Evolutionary conservation across 805 yeast genomes (phyloP), one percentile per base, ranked within the genome.

Genomic region (Hemisphaericaspora nanyangensis): DNA sequence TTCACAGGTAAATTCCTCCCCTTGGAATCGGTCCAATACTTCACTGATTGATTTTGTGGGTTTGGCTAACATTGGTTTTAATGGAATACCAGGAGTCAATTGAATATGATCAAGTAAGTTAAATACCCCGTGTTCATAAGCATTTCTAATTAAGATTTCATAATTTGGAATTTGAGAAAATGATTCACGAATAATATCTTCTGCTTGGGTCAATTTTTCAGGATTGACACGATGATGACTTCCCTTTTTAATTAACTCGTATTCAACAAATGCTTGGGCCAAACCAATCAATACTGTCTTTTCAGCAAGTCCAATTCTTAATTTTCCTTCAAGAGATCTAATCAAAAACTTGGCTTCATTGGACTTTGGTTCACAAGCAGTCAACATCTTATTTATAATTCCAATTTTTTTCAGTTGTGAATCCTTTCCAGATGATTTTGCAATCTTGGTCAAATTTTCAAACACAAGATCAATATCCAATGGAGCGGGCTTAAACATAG

Each of bases 21-120:
- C 88, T 47, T 84, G 85, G 57, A 93, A 90, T 40, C 95, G 70
- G 57, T 93, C 96, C 44, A 93, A 70, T 1, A 93, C 86, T 56
- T 93, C 99, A n/a, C 85, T 77, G 26, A 93, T 82, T 2, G 96
- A 77, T 55, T 93, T 91, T 0, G 98, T 91, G 2, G 99, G 99
- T 56, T 91, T 93, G 6, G 99, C 99, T 53, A 93, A 76, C 99
- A 93, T 93, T 1, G 99, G 99, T 56, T 90, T 91, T 50, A 93
- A 70, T 0, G 99, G 99, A 4, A 93, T 80, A 1, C 98, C 98
- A 0, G 99, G 96, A 7, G 82, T 80, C 45, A 93, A 65, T 29
- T 79, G 79, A 50, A 95, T 81, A 47, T 81, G 76, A 7, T 82
- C 80, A 34, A 75, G 65, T 30, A 93, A 56, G 27, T 83, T 69